Percentiles rank a stretch among this genome's conserved stretches.
These are phyloP conservation scores for Cercospora sp. DNA, from an alignment of 2,329 filamentous ascomycete genomes.

Conservation along the genomic window DNA sequence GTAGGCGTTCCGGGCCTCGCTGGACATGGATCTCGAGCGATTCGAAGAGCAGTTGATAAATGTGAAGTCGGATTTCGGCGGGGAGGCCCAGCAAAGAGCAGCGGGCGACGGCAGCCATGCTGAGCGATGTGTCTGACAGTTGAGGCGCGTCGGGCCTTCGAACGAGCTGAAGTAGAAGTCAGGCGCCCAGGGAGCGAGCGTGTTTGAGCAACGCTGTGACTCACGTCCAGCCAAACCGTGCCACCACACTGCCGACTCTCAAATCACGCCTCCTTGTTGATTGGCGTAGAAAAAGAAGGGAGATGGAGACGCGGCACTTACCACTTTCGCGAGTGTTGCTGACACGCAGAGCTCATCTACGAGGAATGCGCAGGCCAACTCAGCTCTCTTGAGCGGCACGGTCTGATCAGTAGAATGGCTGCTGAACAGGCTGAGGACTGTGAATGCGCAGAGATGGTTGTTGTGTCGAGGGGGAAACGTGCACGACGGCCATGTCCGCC, in stretches of 20 bases:
- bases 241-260: not conserved
- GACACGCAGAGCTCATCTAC: not conserved
- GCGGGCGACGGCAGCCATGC: not conserved
- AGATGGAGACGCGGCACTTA: not conserved
- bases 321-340: not conserved
- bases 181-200: not conserved
- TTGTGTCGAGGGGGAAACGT: not conserved
- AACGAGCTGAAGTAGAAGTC: not conserved
- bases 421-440: not conserved
- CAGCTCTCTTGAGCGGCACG: not conserved
- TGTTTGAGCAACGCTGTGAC: not conserved
- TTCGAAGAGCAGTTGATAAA: constrained; percentile 4
- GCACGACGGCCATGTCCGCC: not conserved
- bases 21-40: not conserved
- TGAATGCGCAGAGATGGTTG: not conserved
- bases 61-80: not conserved
- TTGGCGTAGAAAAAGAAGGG: not conserved
- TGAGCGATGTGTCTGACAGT: not conserved
- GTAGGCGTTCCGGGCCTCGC: not conserved
- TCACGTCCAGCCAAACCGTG: not conserved
- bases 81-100: constrained; percentile 7
- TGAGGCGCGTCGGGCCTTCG: not conserved
- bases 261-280: not conserved
- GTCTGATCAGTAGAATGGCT: not conserved
- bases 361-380: too few relatives aligned